Evolutionary conservation across 2,329 filamentous ascomycete genomes (phyloP), one percentile per base, ranked within the genome.

Genomic region (Fusarium sp.): DNA sequence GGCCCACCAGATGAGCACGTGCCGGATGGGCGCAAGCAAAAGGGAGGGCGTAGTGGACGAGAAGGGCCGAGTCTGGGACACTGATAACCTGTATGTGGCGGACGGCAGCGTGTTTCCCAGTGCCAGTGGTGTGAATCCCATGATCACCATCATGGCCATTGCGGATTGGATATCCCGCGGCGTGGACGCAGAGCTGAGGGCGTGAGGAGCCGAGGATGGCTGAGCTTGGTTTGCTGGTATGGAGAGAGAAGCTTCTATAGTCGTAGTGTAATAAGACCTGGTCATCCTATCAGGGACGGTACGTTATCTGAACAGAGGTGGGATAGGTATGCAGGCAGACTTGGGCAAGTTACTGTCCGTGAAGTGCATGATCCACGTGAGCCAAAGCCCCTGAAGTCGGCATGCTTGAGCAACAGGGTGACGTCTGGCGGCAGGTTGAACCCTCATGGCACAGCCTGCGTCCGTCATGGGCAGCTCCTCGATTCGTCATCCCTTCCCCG

Each of bases 1-100:
- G n/a, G 93, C 92, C 16, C 93, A 95, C 79, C 93, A 95, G 82
- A 95, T 95, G 92, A 91, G 92, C 23, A 89, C 89, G 10, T 93
- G 91, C 74, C 84, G 91, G 3, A 95, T 95, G 93, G 89, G 89
- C 63, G 82, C 83, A 44, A 79, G 78, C 66, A 78, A 79, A 58
- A 78, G 80, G 31, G 81, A 81, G 40, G 89, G 89, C 30, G 89
- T 90, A 12, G 90, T 91, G 3, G 87, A 91, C 74, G 77, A 82
- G 4, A 81, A 78, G 65, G 89, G 90, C 3, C 83, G 78, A 66
- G 88, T 94, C 7, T 95, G 91, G 91, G 91, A 88, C 1, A 85
- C 83, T 0, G 81, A 89, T 72, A 87, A 86, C 1, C 75, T 95
- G 72, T 94, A 89, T 76, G 88, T 95, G 16, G 89, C 90, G 10